Percentiles rank a stretch among this genome's conserved stretches.
These are phyloP conservation scores for Grosmannia clavigera DNA, from an alignment of 2,329 filamentous ascomycete species.

Conservation along the genomic window DNA sequence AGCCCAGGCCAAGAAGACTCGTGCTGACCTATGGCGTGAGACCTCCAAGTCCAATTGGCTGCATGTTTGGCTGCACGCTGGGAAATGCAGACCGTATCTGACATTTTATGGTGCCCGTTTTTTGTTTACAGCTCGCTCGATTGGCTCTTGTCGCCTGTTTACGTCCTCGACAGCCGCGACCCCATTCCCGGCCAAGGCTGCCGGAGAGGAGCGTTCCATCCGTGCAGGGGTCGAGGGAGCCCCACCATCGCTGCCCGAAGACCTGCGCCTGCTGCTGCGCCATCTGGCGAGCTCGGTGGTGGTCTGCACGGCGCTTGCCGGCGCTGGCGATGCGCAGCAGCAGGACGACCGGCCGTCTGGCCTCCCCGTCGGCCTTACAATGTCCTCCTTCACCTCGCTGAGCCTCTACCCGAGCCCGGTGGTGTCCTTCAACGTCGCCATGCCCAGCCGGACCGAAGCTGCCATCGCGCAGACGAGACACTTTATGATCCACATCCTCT, in stretches of 20 bases:
- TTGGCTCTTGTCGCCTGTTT: background rate
- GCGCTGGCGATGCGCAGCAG: conserved; percentile 3
- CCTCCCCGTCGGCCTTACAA: conserved; percentile 39
- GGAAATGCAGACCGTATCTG: no score
- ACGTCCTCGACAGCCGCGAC: background rate
- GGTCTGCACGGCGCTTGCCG: conserved; percentile 21
- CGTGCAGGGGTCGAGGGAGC: no score
- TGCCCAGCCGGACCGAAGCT: conserved; percentile 42
- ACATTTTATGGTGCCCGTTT: background rate
- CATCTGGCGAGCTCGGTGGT: conserved; percentile 21
- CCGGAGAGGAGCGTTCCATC: background rate
- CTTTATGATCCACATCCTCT: conserved; percentile 45
- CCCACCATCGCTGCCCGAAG: conserved; percentile 24
- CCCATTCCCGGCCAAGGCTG: background rate
- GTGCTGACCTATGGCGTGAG: background rate
- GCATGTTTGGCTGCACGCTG: no score
- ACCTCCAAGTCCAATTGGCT: no score
- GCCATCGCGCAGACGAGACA: conserved; percentile 30
- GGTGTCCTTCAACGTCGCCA: conserved; percentile 44
- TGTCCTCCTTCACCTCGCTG: conserved; percentile 47
- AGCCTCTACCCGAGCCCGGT: conserved; percentile 37
- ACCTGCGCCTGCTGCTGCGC: conserved; percentile 12
- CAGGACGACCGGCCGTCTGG: conserved; percentile 5
- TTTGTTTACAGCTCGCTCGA: background rate
- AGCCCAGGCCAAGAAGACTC: background rate